Evolutionary conservation across 257 asterid genomes (phyloP).

Genomic region (Scutellaria barbata): DNA sequence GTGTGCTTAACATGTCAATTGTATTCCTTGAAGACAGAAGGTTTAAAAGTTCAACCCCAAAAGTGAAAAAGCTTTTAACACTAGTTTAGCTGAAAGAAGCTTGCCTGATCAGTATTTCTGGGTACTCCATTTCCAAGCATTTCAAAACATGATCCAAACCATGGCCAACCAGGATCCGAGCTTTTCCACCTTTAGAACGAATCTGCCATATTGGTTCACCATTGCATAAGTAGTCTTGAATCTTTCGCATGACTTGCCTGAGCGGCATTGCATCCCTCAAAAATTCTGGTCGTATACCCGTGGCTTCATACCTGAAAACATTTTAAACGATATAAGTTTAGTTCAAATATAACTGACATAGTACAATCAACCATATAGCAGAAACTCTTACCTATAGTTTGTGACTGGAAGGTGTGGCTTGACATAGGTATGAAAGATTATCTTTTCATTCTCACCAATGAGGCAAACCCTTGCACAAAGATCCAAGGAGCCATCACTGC

Average conservation of each 20-base stretch:
- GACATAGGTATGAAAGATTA: conserved; percentile 74
- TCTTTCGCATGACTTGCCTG: conserved; percentile 72
- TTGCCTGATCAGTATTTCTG: conserved; percentile 69
- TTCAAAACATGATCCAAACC: conserved; percentile 86
- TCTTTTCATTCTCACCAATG: conserved; percentile 68
- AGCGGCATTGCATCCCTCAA: conserved; percentile 80
- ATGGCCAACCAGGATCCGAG: conserved; percentile 84
- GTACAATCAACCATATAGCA: not conserved
- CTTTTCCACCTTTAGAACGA: conserved; percentile 78
- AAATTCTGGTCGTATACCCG: conserved; percentile 75
- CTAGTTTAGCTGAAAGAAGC: conserved; percentile 22
- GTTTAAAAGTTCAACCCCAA: not conserved
- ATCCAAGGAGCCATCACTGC: conserved; percentile 87
- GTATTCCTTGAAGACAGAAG: not conserved
- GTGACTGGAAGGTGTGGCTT: conserved; percentile 81
- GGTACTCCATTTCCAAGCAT: conserved; percentile 81
- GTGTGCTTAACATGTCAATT: not conserved
- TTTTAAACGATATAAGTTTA: conserved; percentile 8
- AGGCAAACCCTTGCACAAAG: conserved; percentile 90
- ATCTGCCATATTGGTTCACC: conserved; percentile 91
- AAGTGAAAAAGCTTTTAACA: not conserved
- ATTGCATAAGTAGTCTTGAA: conserved; percentile 83
- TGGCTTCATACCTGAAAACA: conserved; percentile 74
- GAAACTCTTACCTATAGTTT: conserved; percentile 63
- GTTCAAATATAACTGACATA: not conserved